Conservation (phyloP, 768 basidiomycete species). For the Leccinellum albellum region DNA sequence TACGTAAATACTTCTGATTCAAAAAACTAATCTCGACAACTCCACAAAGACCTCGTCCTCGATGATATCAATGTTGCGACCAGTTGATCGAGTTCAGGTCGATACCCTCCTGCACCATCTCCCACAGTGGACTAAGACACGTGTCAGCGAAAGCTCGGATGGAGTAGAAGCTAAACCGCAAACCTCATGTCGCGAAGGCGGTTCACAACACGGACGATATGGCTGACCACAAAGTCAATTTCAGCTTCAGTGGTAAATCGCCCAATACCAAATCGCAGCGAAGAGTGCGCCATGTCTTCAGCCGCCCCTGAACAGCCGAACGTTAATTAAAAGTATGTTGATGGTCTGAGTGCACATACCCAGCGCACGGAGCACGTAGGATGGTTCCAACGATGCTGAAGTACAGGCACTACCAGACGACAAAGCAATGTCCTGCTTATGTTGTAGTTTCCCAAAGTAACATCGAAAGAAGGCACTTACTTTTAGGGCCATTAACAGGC, state of each 20-base stretch:
- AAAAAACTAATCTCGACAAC: slow-evolving; percentile 6
- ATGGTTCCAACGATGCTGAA: slow-evolving; percentile 96
- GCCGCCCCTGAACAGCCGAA: slow-evolving; percentile 61
- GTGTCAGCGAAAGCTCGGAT: slow-evolving; percentile 7
- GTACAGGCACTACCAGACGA: slow-evolving; percentile 99
- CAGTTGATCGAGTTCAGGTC: slow-evolving; percentile 94
- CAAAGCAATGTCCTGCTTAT: slow-evolving; percentile 81
- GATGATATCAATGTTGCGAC: slow-evolving; percentile 55
- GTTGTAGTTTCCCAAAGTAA: neutral
- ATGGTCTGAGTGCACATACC: slow-evolving; percentile 42
- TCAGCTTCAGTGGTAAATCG: slow-evolving; percentile 98
- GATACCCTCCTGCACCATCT: slow-evolving; percentile 99
- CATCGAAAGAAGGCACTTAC: slow-evolving; percentile 35
- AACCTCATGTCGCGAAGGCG: slow-evolving; percentile 92
- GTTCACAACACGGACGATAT: slow-evolving; percentile 84
- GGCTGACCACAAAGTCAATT: slow-evolving; percentile 87
- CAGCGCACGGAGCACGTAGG: slow-evolving; percentile 94
- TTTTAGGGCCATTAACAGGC: slow-evolving; percentile 96
- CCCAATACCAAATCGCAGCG: slow-evolving; percentile 94
- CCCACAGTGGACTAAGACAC: slow-evolving; percentile 81
- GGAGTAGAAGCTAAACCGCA: slow-evolving; percentile 16
- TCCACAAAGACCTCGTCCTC: neutral
- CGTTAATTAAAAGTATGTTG: neutral
- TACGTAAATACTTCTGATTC: neutral
- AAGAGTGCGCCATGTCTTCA: slow-evolving; percentile 99